Conservation (phyloP, 2,329 filamentous ascomycete species). For the Aaosphaeria arxii region DNA sequence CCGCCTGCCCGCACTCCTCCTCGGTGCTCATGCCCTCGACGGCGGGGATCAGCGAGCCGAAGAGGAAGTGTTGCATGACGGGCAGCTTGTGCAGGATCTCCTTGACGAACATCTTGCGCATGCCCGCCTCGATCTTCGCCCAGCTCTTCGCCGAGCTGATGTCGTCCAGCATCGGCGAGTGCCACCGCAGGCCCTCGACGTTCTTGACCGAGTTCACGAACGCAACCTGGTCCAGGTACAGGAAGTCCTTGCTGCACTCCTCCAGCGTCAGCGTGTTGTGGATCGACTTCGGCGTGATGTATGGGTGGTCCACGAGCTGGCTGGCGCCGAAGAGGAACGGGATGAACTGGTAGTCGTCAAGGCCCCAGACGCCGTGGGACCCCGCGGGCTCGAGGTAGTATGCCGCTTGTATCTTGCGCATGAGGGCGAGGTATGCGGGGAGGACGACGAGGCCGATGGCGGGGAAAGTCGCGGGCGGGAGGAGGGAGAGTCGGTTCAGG, state of each 20-base stretch:
- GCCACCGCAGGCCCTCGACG: conserved; percentile 91
- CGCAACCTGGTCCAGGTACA: conserved; percentile 88
- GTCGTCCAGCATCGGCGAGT: conserved; percentile 97
- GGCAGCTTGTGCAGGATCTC: conserved; percentile 92
- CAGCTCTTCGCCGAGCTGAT: conserved; percentile 88
- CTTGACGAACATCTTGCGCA: conserved; percentile 94
- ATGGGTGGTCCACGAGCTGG: conserved; percentile 64
- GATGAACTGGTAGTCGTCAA: conserved; percentile 54
- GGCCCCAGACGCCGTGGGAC: conserved; percentile 52
- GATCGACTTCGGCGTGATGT: conserved; percentile 57
- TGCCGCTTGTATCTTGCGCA: conserved; percentile 83
- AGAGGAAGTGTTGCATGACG: conserved; percentile 98
- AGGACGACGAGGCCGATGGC: conserved; percentile 76
- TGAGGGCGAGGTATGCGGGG: conserved; percentile 75
- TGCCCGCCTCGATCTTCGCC: conserved; percentile 89
- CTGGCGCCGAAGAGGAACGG: conserved; percentile 51
- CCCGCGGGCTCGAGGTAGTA: conserved; percentile 88
- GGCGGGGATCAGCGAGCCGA: conserved; percentile 80
- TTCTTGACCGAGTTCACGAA: conserved; percentile 98
- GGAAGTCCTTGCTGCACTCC: conserved; percentile 76
- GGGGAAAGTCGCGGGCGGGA: conserved; percentile 66
- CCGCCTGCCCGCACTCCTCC: conserved; percentile 47
- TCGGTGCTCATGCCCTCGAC: conserved; percentile 74
- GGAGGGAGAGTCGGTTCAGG: conserved; percentile 71
- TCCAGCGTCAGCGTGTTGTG: conserved; percentile 87